These are phyloP conservation scores for Agapanthus africanus DNA, from an alignment of 106 monocot species.

Conservation along the genomic window DNA sequence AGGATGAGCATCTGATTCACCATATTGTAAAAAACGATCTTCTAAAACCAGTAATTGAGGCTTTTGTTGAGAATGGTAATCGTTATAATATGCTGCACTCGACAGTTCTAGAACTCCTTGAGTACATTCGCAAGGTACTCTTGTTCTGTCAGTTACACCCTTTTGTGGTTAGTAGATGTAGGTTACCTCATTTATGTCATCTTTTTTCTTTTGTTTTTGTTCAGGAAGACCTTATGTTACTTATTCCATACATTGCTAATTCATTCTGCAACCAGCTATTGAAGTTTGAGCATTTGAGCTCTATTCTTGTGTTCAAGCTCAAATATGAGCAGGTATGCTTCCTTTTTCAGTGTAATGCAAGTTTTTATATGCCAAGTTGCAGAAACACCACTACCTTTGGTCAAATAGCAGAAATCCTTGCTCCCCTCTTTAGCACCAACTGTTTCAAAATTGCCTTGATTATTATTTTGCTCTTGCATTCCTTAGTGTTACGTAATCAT, in stretches of 20 bases:
- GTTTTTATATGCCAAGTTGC: no score
- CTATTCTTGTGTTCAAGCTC: conserved; percentile 57
- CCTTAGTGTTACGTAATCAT: no score
- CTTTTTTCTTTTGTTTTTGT: background rate
- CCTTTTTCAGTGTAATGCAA: background rate
- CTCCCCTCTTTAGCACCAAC: no score
- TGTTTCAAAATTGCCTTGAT: no score
- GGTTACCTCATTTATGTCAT: background rate
- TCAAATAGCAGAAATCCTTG: no score
- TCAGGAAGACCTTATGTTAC: conserved; percentile 57
- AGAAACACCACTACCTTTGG: no score
- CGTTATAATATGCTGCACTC: conserved; percentile 94
- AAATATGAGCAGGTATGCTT: conserved; percentile 89
- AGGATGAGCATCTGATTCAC: conserved; percentile 79
- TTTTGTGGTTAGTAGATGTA: no score
- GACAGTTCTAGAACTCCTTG: conserved; percentile 76
- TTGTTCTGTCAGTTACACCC: background rate
- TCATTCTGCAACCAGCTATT: conserved; percentile 63
- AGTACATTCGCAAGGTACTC: conserved; percentile 81
- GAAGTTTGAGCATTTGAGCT: conserved; percentile 53
- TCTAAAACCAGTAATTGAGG: conserved; percentile 80
- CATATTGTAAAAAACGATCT: conserved; percentile 87
- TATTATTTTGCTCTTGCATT: no score
- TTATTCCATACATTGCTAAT: conserved; percentile 58
- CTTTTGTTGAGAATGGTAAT: conserved; percentile 73